Base-by-base conservation (phyloP, 768 basidiomycete genomes). In the Nidularia pulvinata region DNA sequence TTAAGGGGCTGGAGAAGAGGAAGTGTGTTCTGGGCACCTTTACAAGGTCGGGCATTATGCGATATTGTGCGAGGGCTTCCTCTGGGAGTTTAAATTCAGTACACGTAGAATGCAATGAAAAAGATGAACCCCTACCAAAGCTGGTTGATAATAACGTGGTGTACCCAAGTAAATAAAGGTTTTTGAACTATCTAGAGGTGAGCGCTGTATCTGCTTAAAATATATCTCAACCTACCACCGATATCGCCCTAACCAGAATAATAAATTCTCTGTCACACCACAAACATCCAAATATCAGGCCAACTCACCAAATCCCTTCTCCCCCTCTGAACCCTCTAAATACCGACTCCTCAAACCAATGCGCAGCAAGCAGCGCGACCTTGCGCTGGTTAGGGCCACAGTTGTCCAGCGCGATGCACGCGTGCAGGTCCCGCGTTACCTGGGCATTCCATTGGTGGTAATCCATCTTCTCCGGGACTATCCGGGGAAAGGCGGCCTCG, bases 381-480 rank as follows among this genome's bases (percentile, higher is more conserved):
- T 69, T 73, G 1, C 49, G 56, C 50, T 71, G 70, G 49, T 73
- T 72, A n/a, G 62, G 59, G 1, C 61, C 61, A 54, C 72, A 70
- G 44, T 60, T 62, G 1, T 55, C 37, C n/a, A 57, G 52, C 33
- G 59, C 63, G 33, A 70, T 64, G 51, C 72, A 73, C 0, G 52
- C 49, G 34, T 61, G 55, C 19, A 69, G 52, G 33, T 67, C 65
- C n/a, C 55, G 52, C 33, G 66, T 16, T 5, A 59, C 60, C 52
- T 51, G 57, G 13, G 59, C 59, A 37, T 68, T 68, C 67, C 65
- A 68, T 4, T 25, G 25, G 25, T 25, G 25, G 25, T 25, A 25
- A 25, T 25, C 25, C 25, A 25, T 25, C 25, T 25, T 25, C 25
- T 25, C 25, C 25, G 25, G 25, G 25, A 25, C 25, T 25, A 25